Evolutionary conservation across 192 early-diverging fungal genomes (phyloP).

Genomic region (Coemansia sp.): DNA sequence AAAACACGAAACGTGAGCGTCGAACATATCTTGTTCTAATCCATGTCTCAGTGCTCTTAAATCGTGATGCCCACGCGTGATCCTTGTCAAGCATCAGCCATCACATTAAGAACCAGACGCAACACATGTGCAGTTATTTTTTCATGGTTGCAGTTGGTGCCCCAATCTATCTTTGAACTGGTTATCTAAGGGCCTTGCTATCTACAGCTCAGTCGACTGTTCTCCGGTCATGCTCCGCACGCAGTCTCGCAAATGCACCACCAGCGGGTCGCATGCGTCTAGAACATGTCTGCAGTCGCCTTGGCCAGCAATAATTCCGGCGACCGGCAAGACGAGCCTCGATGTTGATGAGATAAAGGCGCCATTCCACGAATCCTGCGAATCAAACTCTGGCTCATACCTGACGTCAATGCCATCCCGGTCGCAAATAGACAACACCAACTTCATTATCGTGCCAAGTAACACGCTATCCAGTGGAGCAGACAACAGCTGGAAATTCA

Average conservation of each 20-base stretch:
- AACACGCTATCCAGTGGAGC: slow-evolving; percentile 39
- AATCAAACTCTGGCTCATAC: slow-evolving; percentile 17
- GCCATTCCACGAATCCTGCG: slow-evolving; percentile 21
- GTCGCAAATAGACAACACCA: slow-evolving; percentile 36
- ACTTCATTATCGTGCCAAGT: slow-evolving; percentile 44
- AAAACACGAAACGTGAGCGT: too few relatives aligned
- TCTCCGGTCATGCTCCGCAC: slow-evolving; percentile 17
- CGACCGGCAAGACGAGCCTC: slow-evolving; percentile 34
- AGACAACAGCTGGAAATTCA: slow-evolving; percentile 23
- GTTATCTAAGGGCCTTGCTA: background rate
- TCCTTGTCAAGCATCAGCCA: too few relatives aligned
- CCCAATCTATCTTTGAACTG: background rate
- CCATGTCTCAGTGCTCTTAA: background rate
- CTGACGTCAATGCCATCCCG: slow-evolving; percentile 26
- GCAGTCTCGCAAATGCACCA: slow-evolving; percentile 20
- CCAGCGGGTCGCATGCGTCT: slow-evolving; percentile 23
- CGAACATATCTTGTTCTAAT: too few relatives aligned
- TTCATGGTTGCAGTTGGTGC: too few relatives aligned
- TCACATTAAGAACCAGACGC: too few relatives aligned
- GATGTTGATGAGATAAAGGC: slow-evolving; percentile 50
- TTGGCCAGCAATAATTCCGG: slow-evolving; percentile 7
- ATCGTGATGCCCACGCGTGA: background rate
- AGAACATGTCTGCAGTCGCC: background rate
- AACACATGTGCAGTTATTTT: too few relatives aligned
- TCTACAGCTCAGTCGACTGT: slow-evolving; percentile 20